Conservation (phyloP, 129 eudicot genomes). For the Tanacetum coccineum region DNA sequence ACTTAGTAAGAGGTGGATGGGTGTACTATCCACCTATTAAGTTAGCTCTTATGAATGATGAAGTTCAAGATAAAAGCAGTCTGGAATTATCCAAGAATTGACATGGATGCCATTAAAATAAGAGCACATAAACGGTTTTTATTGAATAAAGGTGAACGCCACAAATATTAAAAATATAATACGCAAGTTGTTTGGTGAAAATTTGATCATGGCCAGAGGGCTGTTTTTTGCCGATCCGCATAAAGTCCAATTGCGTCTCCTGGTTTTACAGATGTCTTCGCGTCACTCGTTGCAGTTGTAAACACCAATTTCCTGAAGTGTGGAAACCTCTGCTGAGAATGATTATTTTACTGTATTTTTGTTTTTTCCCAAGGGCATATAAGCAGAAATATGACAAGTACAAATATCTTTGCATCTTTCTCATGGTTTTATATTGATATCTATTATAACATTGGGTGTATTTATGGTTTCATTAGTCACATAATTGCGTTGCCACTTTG, state of each 20-base stretch:
- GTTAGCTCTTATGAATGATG: constrained; percentile 86
- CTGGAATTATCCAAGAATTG: constrained; percentile 82
- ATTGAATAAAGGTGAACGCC: constrained; percentile 86
- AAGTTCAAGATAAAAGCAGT: constrained; percentile 73
- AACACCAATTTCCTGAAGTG: constrained; percentile 84
- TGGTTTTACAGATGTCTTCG: constrained; percentile 88
- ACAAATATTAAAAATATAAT: constrained; percentile 77
- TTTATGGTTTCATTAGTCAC: not conserved
- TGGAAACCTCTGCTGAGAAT: constrained; percentile 87
- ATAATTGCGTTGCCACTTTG: not conserved
- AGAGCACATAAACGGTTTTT: constrained; percentile 94
- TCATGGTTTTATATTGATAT: not conserved
- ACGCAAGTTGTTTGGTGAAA: constrained; percentile 75
- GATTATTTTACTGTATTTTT: constrained; percentile 72
- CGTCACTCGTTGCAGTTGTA: constrained; percentile 88
- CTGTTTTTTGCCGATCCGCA: constrained; percentile 85
- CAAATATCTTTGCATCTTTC: not conserved
- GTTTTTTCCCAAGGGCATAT: constrained; percentile 79
- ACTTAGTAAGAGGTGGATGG: constrained; percentile 80
- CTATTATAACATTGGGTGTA: not conserved
- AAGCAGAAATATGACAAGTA: constrained; percentile 94
- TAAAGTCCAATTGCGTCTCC: constrained; percentile 99
- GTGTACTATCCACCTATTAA: constrained; percentile 46
- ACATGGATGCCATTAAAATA: constrained; percentile 91
- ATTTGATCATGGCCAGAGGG: constrained; percentile 86